Evolutionary conservation across 129 eudicot species (phyloP).

Genomic region (Flaveria bidentis): DNA sequence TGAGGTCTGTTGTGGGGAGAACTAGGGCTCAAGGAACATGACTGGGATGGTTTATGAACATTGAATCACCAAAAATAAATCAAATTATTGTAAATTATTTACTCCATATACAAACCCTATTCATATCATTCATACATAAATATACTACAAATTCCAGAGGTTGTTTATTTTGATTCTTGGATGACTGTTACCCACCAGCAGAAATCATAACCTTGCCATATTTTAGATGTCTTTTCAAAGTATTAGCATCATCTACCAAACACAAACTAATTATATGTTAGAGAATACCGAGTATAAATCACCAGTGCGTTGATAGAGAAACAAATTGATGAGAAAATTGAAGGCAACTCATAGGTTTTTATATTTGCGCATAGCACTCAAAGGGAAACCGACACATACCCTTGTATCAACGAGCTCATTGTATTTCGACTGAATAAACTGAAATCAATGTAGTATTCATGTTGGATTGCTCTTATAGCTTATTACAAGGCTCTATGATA

Average conservation of each 20-base stretch:
- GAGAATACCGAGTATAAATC: neutral
- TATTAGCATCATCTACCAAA: conserved; percentile 50
- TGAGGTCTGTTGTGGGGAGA: conserved; percentile 44
- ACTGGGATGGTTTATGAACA: conserved; percentile 8
- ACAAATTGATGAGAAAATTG: neutral
- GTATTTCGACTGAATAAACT: conserved; percentile 46
- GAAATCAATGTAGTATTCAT: conserved; percentile 47
- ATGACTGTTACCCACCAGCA: conserved; percentile 54
- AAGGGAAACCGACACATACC: conserved; percentile 33
- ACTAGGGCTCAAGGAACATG: conserved; percentile 18
- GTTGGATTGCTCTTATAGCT: neutral
- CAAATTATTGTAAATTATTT: neutral
- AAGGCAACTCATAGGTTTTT: neutral
- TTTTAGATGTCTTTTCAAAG: conserved; percentile 59
- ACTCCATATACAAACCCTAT: neutral
- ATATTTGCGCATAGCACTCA: neutral
- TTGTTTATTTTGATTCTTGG: conserved; percentile 51
- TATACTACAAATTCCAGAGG: neutral
- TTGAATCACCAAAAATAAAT: conserved; percentile 3
- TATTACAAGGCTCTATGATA: conserved; percentile 7
- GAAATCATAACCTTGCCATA: conserved; percentile 66
- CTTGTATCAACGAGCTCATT: conserved; percentile 39
- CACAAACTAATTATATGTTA: conserved; percentile 10
- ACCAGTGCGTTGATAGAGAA: neutral
- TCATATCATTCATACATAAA: neutral